These are phyloP conservation scores for Ophiosphaerella herpotricha DNA, from an alignment of 2,329 filamentous ascomycete genomes.

Conservation along the genomic window DNA sequence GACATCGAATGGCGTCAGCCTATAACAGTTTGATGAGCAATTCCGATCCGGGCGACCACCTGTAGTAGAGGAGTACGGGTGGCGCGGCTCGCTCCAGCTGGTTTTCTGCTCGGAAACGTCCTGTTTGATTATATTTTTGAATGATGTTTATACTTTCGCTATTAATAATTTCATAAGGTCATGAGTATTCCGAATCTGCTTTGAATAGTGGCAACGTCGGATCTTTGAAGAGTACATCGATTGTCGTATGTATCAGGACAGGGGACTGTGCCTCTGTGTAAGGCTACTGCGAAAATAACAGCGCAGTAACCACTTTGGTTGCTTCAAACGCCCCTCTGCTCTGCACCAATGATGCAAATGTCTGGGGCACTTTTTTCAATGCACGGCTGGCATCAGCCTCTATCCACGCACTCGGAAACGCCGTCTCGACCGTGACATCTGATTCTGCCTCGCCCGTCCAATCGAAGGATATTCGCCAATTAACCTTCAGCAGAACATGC, in stretches of 20 bases:
- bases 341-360: constrained; percentile 65
- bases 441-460: constrained; percentile 74
- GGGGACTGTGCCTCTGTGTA: neutral
- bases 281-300: constrained; percentile 51
- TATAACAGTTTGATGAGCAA: no score
- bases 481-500: constrained; percentile 56
- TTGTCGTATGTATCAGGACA: no score
- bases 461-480: constrained; percentile 70
- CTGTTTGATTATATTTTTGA: no score
- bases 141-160: no score
- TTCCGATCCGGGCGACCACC: no score
- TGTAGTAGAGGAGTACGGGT: no score
- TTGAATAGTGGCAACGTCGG: neutral
- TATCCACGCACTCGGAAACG: constrained; percentile 70
- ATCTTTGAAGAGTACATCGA: no score
- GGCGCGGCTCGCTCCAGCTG: no score
- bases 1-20: no score
- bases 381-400: constrained; percentile 61
- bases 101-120: no score
- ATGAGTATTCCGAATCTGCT: no score
- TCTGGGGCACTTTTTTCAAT: constrained; percentile 61
- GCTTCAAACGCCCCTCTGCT: constrained; percentile 62
- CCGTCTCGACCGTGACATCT: constrained; percentile 58
- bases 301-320: constrained; percentile 63
- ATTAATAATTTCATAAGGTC: no score